Conservation (phyloP, 2,329 filamentous ascomycete species). For the Paraconiothyrium sp. region DNA sequence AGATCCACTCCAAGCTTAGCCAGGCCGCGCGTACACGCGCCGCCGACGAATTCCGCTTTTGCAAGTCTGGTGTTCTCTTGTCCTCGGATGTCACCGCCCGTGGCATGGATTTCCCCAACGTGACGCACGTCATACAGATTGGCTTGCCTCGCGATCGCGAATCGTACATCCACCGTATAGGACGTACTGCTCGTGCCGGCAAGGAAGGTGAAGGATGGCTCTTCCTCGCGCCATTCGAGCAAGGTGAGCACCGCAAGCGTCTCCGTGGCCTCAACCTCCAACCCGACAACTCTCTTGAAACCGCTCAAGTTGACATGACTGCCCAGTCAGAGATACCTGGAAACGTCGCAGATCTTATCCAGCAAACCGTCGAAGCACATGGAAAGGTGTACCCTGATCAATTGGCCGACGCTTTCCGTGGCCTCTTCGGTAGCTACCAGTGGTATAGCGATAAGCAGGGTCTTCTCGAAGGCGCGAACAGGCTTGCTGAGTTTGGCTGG, state of each 20-base stretch:
- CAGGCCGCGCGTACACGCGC: slow-evolving; percentile 75
- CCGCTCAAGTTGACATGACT: slow-evolving; percentile 60
- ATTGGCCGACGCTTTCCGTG: slow-evolving; percentile 64
- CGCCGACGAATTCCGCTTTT: slow-evolving; percentile 75
- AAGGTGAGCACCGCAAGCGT: slow-evolving; percentile 57
- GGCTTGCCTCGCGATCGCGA: slow-evolving; percentile 57
- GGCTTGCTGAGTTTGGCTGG: slow-evolving; percentile 58
- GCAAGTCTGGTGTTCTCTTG: slow-evolving; percentile 64
- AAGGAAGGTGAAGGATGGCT: slow-evolving; percentile 78
- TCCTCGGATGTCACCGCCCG: slow-evolving; percentile 62
- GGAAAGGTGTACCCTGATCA: slow-evolving; percentile 52
- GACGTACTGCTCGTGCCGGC: slow-evolving; percentile 70
- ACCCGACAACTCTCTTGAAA: slow-evolving; percentile 61
- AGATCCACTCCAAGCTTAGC: slow-evolving; percentile 82
- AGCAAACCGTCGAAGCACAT: slow-evolving; percentile 56
- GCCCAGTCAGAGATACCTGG: slow-evolving; percentile 53
- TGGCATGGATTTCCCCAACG: slow-evolving; percentile 64
- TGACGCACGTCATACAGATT: slow-evolving; percentile 63
- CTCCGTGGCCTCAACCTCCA: slow-evolving; percentile 70
- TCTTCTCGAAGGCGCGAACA: slow-evolving; percentile 57
- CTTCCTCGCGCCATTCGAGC: slow-evolving; percentile 67
- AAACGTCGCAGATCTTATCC: slow-evolving; percentile 56
- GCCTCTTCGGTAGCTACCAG: slow-evolving; percentile 64
- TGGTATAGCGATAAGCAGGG: slow-evolving; percentile 53
- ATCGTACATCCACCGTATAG: slow-evolving; percentile 62